phyloP scores from a whole-genome alignment of 805 yeast genomes.

The Metschnikowia peoriensis region DNA sequence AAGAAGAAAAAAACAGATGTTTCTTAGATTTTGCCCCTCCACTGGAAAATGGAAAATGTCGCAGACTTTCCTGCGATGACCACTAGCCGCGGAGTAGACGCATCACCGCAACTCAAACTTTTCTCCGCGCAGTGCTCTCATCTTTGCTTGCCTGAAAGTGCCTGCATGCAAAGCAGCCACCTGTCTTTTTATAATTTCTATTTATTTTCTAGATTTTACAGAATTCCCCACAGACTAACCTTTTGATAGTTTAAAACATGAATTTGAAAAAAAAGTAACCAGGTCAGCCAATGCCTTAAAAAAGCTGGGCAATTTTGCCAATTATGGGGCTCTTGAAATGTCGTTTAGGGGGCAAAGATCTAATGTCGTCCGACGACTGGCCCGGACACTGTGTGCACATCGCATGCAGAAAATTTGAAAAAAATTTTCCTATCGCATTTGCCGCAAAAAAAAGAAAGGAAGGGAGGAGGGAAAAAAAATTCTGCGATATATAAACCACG shows the following conservation, averaged over 20 bases:
- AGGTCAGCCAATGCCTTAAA: not conserved
- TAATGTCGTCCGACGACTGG: conserved; percentile 6
- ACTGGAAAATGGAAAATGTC: not conserved
- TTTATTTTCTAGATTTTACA: not conserved
- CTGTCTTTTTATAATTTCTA: not conserved
- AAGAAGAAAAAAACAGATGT: not conserved
- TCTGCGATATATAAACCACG: conserved; percentile 11
- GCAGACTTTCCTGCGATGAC: conserved; percentile 1
- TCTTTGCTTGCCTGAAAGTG: not conserved
- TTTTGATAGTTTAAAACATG: too few relatives aligned
- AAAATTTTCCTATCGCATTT: conserved; percentile 4
- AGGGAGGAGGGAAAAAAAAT: not conserved
- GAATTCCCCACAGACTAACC: too few relatives aligned
- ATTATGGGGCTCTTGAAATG: not conserved
- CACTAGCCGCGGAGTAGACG: conserved; percentile 3
- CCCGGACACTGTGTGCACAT: not conserved
- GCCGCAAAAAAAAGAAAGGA: conserved; percentile 1
- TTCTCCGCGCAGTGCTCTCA: conserved; percentile 3
- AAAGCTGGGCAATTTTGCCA: not conserved
- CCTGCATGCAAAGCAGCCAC: not conserved
- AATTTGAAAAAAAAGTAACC: too few relatives aligned
- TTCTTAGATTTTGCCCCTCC: not conserved
- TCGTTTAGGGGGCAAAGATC: conserved; percentile 2
- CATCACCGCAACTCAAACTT: conserved; percentile 2
- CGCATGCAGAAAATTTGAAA: conserved; percentile 1